phyloP scores from a whole-genome alignment of 2,329 filamentous ascomycete species.

The Chrysoporthe puriensis region DNA sequence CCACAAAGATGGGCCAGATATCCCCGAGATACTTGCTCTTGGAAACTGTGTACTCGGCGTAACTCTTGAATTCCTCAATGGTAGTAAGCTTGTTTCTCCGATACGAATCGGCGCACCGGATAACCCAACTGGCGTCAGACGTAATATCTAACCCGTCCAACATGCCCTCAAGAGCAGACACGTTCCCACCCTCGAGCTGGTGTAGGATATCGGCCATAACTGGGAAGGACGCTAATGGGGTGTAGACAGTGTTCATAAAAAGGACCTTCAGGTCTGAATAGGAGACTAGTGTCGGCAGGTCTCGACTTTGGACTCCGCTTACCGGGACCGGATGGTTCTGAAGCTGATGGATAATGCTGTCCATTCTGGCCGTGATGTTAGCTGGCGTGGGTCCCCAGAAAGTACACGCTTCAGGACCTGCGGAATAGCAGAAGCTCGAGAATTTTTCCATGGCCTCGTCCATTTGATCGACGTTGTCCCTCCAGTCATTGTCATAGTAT shows the following conservation, averaged over 20 bases:
- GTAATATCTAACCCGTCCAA: not conserved
- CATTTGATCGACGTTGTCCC: not conserved
- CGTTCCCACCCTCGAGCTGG: not conserved
- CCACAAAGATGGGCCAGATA: not conserved
- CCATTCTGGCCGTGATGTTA: not conserved
- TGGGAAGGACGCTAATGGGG: not conserved
- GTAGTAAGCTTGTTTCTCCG: not conserved
- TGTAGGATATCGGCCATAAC: not conserved
- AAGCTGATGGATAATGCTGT: not conserved
- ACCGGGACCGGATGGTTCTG: not conserved
- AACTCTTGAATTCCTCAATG: not conserved
- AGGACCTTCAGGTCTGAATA: not conserved
- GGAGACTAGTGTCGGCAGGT: not conserved
- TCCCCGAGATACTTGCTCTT: not conserved
- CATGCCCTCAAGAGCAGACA: not conserved
- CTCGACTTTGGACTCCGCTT: not conserved
- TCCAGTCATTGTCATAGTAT: constrained; percentile 37
- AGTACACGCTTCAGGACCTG: not conserved
- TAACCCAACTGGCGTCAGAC: not conserved
- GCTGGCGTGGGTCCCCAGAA: constrained; percentile 1
- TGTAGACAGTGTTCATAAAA: not conserved
- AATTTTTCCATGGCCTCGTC: constrained; percentile 2
- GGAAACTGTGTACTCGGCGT: not conserved
- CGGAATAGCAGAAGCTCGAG: not conserved
- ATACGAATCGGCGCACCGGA: not conserved